phyloP scores from a whole-genome alignment of 2,329 filamentous ascomycete species.

The Elsinoe fawcettii region DNA sequence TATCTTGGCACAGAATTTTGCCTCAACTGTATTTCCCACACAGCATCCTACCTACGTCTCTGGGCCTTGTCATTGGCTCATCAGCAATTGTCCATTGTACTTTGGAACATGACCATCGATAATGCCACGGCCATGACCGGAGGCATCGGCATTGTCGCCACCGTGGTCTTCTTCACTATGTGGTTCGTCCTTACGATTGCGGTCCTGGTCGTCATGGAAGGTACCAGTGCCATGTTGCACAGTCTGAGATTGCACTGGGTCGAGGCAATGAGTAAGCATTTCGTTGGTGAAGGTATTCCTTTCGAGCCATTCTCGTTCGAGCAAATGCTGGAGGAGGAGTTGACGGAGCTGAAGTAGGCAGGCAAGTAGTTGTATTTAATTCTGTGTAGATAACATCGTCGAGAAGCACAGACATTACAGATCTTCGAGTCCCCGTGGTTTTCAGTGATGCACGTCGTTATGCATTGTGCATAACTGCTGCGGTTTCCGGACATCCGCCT shows the following conservation, averaged over 20 bases:
- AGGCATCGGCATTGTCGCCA: constrained; percentile 64
- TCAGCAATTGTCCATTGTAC: constrained; percentile 90
- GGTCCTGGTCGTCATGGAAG: constrained; percentile 89
- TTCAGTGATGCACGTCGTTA: no score
- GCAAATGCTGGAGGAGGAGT: constrained; percentile 72
- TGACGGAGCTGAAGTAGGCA: constrained; percentile 30
- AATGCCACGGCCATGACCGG: constrained; percentile 63
- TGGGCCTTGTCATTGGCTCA: constrained; percentile 97
- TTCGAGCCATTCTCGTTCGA: constrained; percentile 88
- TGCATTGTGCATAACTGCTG: no score
- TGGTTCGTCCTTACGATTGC: constrained; percentile 82
- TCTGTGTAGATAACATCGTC: neutral
- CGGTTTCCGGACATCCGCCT: no score
- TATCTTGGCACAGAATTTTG: constrained; percentile 67
- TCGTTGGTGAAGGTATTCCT: constrained; percentile 73
- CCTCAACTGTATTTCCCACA: constrained; percentile 97
- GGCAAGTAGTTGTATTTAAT: constrained; percentile 41
- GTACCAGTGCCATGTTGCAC: constrained; percentile 92
- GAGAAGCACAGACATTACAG: neutral
- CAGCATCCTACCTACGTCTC: constrained; percentile 94
- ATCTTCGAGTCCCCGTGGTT: no score
- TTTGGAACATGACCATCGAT: constrained; percentile 92
- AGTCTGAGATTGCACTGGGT: constrained; percentile 90
- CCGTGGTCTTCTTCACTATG: constrained; percentile 73
- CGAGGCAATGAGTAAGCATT: constrained; percentile 96